These are phyloP conservation scores for Aspergillus spinulosporus DNA, from an alignment of 2,329 filamentous ascomycete genomes.

Conservation along the genomic window DNA sequence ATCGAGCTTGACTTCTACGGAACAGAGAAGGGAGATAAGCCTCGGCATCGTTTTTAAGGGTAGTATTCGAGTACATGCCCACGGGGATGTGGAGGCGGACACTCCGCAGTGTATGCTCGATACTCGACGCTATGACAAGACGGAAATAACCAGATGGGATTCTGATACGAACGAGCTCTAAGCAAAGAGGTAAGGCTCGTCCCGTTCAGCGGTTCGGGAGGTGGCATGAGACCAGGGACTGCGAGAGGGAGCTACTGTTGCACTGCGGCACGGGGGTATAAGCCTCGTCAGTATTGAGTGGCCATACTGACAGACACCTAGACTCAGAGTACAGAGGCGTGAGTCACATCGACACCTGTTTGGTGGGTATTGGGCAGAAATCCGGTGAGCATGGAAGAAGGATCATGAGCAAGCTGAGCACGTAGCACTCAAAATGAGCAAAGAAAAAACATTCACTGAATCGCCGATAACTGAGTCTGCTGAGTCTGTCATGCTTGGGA, in stretches of 20 bases:
- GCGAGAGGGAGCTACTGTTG: not conserved
- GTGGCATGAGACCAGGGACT: slow-evolving; percentile 3
- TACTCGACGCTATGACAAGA: not conserved
- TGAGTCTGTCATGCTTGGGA: not conserved
- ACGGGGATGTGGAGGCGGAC: not conserved
- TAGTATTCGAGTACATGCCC: not conserved
- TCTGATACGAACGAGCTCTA: not conserved
- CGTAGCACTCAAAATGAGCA: not conserved
- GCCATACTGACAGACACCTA: not conserved
- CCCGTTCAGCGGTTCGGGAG: slow-evolving; percentile 1
- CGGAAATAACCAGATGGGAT: not conserved
- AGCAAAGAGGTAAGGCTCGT: not conserved
- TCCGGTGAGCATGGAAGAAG: not conserved
- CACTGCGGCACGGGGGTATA: not conserved
- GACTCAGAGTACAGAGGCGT: not conserved
- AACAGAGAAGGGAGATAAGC: not conserved
- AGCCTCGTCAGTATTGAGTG: not conserved
- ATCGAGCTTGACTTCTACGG: not conserved
- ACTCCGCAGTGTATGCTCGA: not conserved
- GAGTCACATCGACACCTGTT: slow-evolving; percentile 9
- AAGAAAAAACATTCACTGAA: not conserved
- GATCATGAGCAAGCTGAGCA: not conserved
- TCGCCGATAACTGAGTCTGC: not conserved
- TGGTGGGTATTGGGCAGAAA: slow-evolving; percentile 10
- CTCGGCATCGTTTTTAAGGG: not conserved